These are phyloP conservation scores for Umbelopsis ramanniana DNA, from an alignment of 192 early-diverging fungal species.

Conservation along the genomic window DNA sequence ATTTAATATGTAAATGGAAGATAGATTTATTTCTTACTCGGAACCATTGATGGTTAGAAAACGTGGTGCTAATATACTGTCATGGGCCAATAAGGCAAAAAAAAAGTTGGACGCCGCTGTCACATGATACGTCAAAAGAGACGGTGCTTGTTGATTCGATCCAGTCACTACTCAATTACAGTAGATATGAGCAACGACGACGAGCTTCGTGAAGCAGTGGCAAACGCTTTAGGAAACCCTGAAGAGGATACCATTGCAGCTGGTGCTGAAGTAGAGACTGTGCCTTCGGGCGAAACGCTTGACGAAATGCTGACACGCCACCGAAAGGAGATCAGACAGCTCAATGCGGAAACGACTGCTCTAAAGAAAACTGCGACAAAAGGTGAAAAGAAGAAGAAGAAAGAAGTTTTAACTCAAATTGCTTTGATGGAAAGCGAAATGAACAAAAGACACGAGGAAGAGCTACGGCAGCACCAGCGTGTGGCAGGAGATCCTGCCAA, in stretches of 20 bases:
- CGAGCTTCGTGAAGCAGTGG: not conserved
- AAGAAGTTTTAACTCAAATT: conserved; percentile 69
- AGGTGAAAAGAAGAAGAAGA: conserved; percentile 91
- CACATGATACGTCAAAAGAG: no score
- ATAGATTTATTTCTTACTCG: no score
- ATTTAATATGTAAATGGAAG: not conserved
- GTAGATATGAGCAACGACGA: conserved; percentile 1
- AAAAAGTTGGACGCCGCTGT: no score
- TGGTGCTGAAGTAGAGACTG: not conserved
- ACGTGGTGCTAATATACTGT: no score
- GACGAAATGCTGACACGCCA: conserved; percentile 77
- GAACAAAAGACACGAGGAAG: conserved; percentile 62
- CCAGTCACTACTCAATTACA: not conserved
- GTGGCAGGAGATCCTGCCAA: not conserved
- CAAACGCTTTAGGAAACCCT: not conserved
- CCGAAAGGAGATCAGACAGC: conserved; percentile 75
- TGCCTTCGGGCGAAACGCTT: conserved; percentile 39
- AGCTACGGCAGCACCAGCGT: conserved; percentile 49
- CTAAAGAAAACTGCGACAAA: conserved; percentile 81
- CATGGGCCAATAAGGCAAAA: no score
- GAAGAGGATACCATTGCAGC: not conserved
- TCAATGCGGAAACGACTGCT: conserved; percentile 66
- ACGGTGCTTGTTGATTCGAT: not conserved
- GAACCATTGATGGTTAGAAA: no score
- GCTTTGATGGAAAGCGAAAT: conserved; percentile 68